These are phyloP conservation scores for Aspergillus novoparasiticus DNA, from an alignment of 2,329 filamentous ascomycete genomes.

Conservation along the genomic window DNA sequence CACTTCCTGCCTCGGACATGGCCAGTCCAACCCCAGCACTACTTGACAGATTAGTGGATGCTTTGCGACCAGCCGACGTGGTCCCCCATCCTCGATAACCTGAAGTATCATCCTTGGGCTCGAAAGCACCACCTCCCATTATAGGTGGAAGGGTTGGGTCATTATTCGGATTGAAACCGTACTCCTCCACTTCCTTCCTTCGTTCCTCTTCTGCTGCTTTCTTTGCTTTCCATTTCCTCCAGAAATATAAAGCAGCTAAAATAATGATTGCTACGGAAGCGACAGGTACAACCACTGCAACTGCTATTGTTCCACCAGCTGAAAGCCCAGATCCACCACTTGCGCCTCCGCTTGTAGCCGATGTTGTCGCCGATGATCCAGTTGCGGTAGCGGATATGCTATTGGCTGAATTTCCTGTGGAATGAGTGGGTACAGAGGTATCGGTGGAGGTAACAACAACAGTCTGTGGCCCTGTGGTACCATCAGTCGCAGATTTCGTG, in stretches of 20 bases:
- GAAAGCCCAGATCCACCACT: slow-evolving; percentile 41
- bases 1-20: slow-evolving; percentile 71
- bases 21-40: slow-evolving; percentile 61
- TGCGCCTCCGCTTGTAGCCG: slow-evolving; percentile 27
- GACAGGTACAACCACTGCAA: slow-evolving; percentile 92
- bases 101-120: slow-evolving; percentile 70
- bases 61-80: slow-evolving; percentile 75
- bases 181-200: slow-evolving; percentile 95
- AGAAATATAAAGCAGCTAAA: slow-evolving; percentile 76
- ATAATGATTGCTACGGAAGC: slow-evolving; percentile 81
- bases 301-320: slow-evolving; percentile 72
- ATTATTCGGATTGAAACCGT: slow-evolving; percentile 96
- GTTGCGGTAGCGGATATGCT: slow-evolving; percentile 30
- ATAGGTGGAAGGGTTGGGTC: slow-evolving; percentile 75
- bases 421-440: slow-evolving; percentile 12
- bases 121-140: slow-evolving; percentile 51
- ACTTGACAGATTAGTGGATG: slow-evolving; percentile 85
- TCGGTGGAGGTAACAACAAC: slow-evolving; percentile 22
- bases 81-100: slow-evolving; percentile 96
- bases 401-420: slow-evolving; percentile 22
- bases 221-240: slow-evolving; percentile 83
- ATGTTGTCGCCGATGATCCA: slow-evolving; percentile 27
- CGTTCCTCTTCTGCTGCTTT: slow-evolving; percentile 85
- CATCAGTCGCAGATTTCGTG: slow-evolving; percentile 15
- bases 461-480: slow-evolving; percentile 13